These are phyloP conservation scores for Trypanosoma vivax DNA, from an alignment of 208 protist genomes.

Conservation along the genomic window DNA sequence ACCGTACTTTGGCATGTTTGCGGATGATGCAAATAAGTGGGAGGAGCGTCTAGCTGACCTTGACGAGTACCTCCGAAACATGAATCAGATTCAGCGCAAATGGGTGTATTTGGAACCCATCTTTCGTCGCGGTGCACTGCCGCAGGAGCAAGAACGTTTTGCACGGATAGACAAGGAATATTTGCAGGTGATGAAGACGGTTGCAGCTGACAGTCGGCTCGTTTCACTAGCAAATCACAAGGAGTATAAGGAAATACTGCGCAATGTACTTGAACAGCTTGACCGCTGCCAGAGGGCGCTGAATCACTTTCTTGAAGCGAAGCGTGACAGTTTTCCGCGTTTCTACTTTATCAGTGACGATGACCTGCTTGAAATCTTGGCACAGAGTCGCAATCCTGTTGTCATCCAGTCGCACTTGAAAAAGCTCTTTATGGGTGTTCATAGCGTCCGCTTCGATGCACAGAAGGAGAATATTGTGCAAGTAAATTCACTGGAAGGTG, in stretches of 20 bases:
- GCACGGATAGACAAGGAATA: constrained; percentile 93
- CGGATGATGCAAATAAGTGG: constrained; percentile 87
- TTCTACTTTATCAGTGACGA: constrained; percentile 99
- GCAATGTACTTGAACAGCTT: constrained; percentile 93
- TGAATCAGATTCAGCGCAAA: constrained; percentile 97
- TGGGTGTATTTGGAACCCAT: constrained; percentile 99
- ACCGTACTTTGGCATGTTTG: constrained; percentile 92
- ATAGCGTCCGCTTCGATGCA: constrained; percentile 92
- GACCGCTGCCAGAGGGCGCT: constrained; percentile 96
- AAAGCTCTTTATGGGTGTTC: constrained; percentile 97
- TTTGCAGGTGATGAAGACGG: constrained; percentile 85
- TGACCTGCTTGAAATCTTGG: constrained; percentile 97
- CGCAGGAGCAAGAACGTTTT: constrained; percentile 95
- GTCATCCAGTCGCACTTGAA: constrained; percentile 98
- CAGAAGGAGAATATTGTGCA: constrained; percentile 84
- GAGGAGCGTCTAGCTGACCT: constrained; percentile 89
- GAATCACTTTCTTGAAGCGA: constrained; percentile 97
- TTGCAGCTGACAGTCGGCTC: constrained; percentile 81
- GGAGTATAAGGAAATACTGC: constrained; percentile 79
- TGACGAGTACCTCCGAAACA: constrained; percentile 86
- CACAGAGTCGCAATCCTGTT: constrained; percentile 91
- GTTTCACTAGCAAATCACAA: constrained; percentile 74
- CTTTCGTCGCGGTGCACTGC: constrained; percentile 94
- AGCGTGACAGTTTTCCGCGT: constrained; percentile 94
- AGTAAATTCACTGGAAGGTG: constrained; percentile 90